Evolutionary conservation across 495 filamentous ascomycete genomes (phyloP).

Genomic region (Rostrohypoxylon terebratum): DNA sequence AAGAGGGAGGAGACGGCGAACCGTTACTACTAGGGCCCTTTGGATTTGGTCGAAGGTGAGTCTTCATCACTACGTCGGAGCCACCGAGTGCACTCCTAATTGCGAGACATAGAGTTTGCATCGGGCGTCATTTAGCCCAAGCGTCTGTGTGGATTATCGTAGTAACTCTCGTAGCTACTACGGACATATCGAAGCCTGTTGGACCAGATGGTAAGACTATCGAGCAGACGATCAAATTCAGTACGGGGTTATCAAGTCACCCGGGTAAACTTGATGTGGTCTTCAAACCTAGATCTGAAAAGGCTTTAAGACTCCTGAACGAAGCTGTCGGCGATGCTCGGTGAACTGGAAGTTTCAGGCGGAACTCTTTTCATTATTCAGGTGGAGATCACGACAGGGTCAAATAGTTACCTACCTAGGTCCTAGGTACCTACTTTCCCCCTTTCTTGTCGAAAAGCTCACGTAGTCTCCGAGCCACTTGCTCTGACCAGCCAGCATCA

Average conservation of each 20-base stretch:
- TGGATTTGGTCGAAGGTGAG: constrained; percentile 60
- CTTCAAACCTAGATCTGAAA: constrained; percentile 40
- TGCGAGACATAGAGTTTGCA: constrained; percentile 29
- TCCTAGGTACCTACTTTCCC: neutral
- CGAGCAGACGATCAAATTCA: constrained; percentile 43
- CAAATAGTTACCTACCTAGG: neutral
- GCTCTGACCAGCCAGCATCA: constrained; percentile 55
- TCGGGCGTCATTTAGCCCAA: constrained; percentile 44
- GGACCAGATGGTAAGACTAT: constrained; percentile 36
- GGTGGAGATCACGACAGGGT: neutral
- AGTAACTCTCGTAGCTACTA: constrained; percentile 43
- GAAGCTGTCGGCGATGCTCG: constrained; percentile 28
- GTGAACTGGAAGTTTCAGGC: neutral
- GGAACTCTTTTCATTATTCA: neutral
- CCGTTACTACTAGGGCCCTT: constrained; percentile 63
- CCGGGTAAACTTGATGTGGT: constrained; percentile 43
- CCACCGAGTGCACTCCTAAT: neutral
- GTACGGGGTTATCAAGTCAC: constrained; percentile 44
- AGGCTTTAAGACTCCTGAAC: constrained; percentile 30
- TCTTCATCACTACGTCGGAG: neutral
- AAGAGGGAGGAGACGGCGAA: constrained; percentile 62
- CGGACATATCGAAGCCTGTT: constrained; percentile 43
- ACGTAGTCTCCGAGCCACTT: constrained; percentile 46
- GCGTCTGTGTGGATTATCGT: constrained; percentile 48
- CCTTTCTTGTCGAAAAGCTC: constrained; percentile 35